Conservation (phyloP, 116 monocot genomes). For the Phalaenopsis hybrid region DNA sequence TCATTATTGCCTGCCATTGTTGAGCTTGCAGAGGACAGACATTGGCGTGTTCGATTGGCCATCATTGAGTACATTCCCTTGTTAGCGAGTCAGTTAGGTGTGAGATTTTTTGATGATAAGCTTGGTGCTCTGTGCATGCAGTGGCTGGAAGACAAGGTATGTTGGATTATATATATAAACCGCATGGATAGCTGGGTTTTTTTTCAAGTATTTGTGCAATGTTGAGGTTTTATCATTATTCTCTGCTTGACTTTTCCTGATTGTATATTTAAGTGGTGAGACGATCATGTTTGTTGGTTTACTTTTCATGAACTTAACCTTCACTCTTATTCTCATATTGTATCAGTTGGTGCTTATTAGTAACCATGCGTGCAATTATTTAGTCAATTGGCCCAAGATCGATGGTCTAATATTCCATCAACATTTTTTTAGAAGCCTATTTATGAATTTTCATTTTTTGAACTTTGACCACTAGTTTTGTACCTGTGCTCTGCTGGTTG, state of each 20-base stretch:
- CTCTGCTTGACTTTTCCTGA: neutral
- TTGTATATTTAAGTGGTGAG: neutral
- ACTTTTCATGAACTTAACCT: neutral
- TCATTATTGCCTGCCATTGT: slow-evolving; percentile 79
- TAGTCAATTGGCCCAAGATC: neutral
- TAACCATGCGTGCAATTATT: neutral
- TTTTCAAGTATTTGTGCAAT: neutral
- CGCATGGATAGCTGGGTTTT: neutral
- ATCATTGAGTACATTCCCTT: slow-evolving; percentile 86
- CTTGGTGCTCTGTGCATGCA: slow-evolving; percentile 96
- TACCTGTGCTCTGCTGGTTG: neutral
- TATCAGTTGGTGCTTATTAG: neutral
- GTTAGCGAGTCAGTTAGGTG: slow-evolving; percentile 52
- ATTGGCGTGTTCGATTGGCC: slow-evolving; percentile 84
- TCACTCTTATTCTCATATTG: neutral
- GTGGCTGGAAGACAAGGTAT: slow-evolving; percentile 98
- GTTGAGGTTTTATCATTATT: neutral
- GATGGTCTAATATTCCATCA: too few species aligned
- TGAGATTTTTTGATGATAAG: slow-evolving; percentile 85
- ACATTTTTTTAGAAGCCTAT: neutral
- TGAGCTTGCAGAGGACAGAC: slow-evolving; percentile 81
- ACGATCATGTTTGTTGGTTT: neutral
- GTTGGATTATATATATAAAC: neutral
- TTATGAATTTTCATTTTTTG: neutral
- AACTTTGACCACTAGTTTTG: neutral